Evolutionary conservation across 2,329 filamentous ascomycete genomes (phyloP).

Genomic region (Exophiala sideris): DNA sequence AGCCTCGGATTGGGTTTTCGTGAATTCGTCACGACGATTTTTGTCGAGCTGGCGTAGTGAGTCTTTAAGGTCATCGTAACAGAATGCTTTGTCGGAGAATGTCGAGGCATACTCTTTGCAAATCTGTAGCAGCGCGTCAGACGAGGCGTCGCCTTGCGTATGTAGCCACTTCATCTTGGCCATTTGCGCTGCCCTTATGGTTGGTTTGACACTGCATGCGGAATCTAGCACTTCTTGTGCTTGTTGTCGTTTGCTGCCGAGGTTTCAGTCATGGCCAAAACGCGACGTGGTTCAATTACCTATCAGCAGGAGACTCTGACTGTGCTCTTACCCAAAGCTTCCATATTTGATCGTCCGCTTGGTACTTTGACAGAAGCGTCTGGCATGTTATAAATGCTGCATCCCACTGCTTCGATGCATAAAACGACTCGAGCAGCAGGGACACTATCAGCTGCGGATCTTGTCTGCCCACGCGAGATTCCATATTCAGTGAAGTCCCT

Average conservation of each 20-base stretch:
- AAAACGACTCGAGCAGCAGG: constrained; percentile 38
- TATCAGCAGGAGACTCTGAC: constrained; percentile 24
- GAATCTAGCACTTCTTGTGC: constrained; percentile 10
- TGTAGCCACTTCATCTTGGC: constrained; percentile 24
- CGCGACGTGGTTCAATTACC: constrained; percentile 11
- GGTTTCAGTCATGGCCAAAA: not conserved
- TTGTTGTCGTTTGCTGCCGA: not conserved
- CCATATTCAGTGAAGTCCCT: constrained; percentile 40
- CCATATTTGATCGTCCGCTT: constrained; percentile 48
- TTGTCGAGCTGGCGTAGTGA: constrained; percentile 17
- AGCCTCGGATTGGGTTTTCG: constrained; percentile 31
- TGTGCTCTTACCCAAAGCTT: constrained; percentile 38
- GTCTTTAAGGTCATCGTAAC: constrained; percentile 43
- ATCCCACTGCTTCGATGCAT: constrained; percentile 38
- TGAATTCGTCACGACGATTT: constrained; percentile 26
- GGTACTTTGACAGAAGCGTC: constrained; percentile 36
- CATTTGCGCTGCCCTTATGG: constrained; percentile 14
- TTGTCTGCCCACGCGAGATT: constrained; percentile 42
- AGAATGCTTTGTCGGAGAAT: constrained; percentile 43
- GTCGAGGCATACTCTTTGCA: constrained; percentile 41
- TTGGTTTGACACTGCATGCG: constrained; percentile 10
- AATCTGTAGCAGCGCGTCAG: constrained; percentile 35
- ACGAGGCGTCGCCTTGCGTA: constrained; percentile 29
- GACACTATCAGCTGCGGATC: constrained; percentile 42
- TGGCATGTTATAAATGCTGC: constrained; percentile 38